These are phyloP conservation scores for Lenwebbia sp. DNA, from an alignment of 345 rosid genomes.

Conservation along the genomic window DNA sequence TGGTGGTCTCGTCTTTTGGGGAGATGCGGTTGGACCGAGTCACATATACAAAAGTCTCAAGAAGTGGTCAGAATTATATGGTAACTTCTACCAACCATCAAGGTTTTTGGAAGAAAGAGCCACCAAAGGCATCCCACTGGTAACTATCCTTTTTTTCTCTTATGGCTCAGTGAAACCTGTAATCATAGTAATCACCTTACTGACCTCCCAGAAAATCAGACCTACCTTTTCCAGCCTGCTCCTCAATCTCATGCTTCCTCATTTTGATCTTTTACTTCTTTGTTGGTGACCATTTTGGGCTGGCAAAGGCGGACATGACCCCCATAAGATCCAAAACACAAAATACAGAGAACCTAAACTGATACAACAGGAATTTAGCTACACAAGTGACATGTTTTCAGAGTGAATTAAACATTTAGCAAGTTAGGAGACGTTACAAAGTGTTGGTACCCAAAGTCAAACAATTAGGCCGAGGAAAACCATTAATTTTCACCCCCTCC, in stretches of 20 bases:
- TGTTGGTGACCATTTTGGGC: background rate
- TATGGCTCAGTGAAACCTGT: background rate
- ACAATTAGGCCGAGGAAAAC: background rate
- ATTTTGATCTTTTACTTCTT: background rate
- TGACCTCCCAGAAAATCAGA: background rate
- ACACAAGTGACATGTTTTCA: background rate
- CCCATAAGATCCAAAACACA: background rate
- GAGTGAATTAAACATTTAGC: background rate
- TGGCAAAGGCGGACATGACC: background rate
- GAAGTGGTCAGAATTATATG: slow-evolving; percentile 60
- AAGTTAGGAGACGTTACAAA: background rate
- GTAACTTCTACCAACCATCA: slow-evolving; percentile 66
- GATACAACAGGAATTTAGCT: background rate
- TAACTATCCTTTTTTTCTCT: slow-evolving; percentile 7
- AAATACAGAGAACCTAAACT: background rate
- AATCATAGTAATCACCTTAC: background rate
- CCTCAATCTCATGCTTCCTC: background rate
- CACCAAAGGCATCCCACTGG: slow-evolving; percentile 56
- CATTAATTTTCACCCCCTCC: background rate
- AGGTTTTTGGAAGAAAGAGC: slow-evolving; percentile 87
- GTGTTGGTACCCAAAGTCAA: background rate
- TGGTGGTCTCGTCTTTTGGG: slow-evolving; percentile 94
- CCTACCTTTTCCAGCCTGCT: background rate
- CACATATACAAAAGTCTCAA: slow-evolving; percentile 55
- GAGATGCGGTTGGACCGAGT: slow-evolving; percentile 55